Evolutionary conservation across 2,329 filamentous ascomycete species (phyloP).

Genomic region (Tolypocladium tropicale): DNA sequence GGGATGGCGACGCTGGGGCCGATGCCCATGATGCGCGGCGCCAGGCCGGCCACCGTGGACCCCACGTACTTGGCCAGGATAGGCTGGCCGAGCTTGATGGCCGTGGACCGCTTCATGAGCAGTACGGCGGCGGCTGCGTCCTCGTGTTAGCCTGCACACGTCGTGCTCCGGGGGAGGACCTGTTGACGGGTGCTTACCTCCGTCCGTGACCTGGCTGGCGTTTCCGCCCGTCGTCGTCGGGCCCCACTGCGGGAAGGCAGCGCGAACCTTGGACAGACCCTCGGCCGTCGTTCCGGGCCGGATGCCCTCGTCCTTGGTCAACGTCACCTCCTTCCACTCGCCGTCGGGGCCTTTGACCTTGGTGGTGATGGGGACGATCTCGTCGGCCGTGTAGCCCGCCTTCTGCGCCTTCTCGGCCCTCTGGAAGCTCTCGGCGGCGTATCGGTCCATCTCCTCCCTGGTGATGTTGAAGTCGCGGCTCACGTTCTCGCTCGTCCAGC

Average conservation of each 20-base stretch:
- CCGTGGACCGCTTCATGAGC: constrained; percentile 89
- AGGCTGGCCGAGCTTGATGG: constrained; percentile 76
- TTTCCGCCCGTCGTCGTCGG: constrained; percentile 84
- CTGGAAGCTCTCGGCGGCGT: constrained; percentile 77
- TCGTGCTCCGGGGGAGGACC: neutral
- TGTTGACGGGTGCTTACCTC: constrained; percentile 45
- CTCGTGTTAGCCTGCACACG: neutral
- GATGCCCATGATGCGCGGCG: constrained; percentile 95
- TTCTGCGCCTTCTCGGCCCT: constrained; percentile 86
- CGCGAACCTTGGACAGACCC: constrained; percentile 69
- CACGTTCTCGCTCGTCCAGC: constrained; percentile 95
- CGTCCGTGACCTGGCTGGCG: constrained; percentile 89
- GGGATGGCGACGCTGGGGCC: constrained; percentile 64
- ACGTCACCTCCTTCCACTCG: constrained; percentile 63
- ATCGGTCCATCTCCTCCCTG: constrained; percentile 73
- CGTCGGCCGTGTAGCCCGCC: constrained; percentile 82
- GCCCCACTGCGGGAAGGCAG: constrained; percentile 86
- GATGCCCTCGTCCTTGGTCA: constrained; percentile 84
- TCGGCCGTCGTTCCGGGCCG: constrained; percentile 84
- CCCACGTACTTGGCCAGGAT: constrained; percentile 93
- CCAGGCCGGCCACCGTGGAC: constrained; percentile 79
- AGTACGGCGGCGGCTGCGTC: constrained; percentile 66
- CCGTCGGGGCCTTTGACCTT: constrained; percentile 78
- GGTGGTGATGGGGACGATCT: constrained; percentile 82
- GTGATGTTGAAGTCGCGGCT: constrained; percentile 79